Evolutionary conservation across 2,329 filamentous ascomycete genomes (phyloP), one percentile per base, ranked within the genome.

Genomic region (Rutstroemia sp.): DNA sequence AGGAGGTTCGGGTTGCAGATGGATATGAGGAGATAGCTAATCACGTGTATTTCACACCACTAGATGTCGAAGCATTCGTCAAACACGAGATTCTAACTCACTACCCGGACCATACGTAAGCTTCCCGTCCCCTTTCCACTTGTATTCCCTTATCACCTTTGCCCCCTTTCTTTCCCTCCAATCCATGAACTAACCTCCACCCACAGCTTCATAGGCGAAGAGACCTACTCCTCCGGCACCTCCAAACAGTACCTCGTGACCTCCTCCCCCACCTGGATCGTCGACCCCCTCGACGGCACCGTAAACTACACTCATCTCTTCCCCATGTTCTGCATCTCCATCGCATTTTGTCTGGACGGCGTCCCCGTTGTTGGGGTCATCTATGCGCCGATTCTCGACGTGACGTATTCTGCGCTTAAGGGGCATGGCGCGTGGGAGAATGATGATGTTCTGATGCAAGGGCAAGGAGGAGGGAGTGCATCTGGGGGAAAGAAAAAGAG

Each of bases 281-380:
- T 91, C 42, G 88, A 92, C 70, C 87, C 88, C 9, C 77, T 91
- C 27, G 87, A 91, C 66, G 53, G 53, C 42, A 55, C 53, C 14
- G 53, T 55, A n/a, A 55, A 55, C 16, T 55, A 55, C 72, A 88
- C 87, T 30, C 88, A 91, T 69, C 77, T 89, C 5, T 90, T 89
- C 67, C 86, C 86, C 58, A 89, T 90, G 83, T 90, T 88, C 72
- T 91, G 88, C 70, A 84, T 91, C 45, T 88, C 85, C 38, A 90
- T 91, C 65, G 87, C 78, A 49, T 84, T 91, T 65, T 75, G 86
- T 23, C 66, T 88, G 54, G 71, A 78, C 18, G 76, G 79, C 6
- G 70, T 74, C 27, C 85, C 88, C 2, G 70, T 85, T 2, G 80
- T 91, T 51, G 88, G 88, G 19, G 79, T 90, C 47, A 85, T 91